Conservation (phyloP, 163 green algal species). For the Scenedesmus sp. region DNA sequence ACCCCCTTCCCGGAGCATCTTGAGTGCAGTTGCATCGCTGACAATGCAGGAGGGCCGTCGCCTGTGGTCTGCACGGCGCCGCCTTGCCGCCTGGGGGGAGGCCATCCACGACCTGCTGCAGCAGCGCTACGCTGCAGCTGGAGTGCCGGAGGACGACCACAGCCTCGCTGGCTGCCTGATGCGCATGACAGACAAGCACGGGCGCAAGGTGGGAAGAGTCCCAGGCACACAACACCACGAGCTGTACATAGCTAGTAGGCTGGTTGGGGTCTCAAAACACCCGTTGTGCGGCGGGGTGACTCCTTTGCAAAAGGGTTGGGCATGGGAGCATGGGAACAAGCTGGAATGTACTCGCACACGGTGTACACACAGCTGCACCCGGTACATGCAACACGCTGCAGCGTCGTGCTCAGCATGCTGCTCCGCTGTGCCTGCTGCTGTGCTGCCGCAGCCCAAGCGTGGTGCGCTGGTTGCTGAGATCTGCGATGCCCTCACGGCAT, state of each 20-base stretch:
- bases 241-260: no score
- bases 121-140: not conserved
- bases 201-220: not conserved
- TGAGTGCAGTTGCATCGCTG: not conserved
- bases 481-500: constrained; percentile 25
- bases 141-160: constrained; percentile 3
- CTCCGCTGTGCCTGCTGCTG: not conserved
- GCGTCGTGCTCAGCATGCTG: no score
- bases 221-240: no score
- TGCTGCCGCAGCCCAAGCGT: not conserved
- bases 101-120: constrained; percentile 25
- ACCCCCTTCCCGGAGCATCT: no score
- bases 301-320: not conserved
- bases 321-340: not conserved
- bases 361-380: no score
- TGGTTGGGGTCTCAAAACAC: no score
- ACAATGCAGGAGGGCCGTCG: constrained; percentile 12
- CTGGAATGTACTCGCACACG: no score
- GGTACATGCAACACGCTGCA: no score
- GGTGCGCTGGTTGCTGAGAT: constrained; percentile 37
- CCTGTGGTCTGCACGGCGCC: constrained; percentile 20
- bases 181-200: constrained; percentile 29
- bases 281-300: no score
- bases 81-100: not conserved
- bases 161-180: constrained; percentile 45